A percentile compares a stretch with the other conserved stretches of the same genome.
Evolutionary conservation across 228 moss, liverwort and hornwort genomes (phyloP).

Genomic region (Sphagnum fallax): DNA sequence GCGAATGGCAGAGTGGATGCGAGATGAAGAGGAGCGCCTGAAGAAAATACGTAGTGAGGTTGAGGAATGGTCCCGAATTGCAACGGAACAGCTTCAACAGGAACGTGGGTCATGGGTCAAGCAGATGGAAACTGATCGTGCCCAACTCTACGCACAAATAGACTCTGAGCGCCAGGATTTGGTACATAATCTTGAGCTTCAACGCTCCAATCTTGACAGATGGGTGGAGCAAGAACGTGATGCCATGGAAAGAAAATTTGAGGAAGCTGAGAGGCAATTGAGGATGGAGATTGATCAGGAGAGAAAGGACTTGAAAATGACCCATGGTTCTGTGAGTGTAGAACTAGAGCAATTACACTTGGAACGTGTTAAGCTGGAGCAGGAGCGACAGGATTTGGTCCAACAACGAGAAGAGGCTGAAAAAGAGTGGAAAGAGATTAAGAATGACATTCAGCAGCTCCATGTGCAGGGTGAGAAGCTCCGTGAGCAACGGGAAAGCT

Average conservation of each 20-base stretch:
- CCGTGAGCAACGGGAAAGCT: conserved; percentile 80
- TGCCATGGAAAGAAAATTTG: conserved; percentile 56
- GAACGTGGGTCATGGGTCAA: conserved; percentile 79
- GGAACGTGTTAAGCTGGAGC: conserved; percentile 76
- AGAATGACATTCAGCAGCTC: conserved; percentile 84
- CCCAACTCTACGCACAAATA: conserved; percentile 69
- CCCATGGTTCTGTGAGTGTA: conserved; percentile 27
- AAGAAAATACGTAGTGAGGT: conserved; percentile 65
- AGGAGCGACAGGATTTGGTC: conserved; percentile 65
- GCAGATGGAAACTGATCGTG: conserved; percentile 69
- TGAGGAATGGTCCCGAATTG: conserved; percentile 57
- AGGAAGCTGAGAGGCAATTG: conserved; percentile 63
- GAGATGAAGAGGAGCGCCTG: conserved; percentile 77
- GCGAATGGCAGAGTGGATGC: conserved; percentile 87
- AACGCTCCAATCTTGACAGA: conserved; percentile 71
- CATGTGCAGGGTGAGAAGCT: conserved; percentile 86
- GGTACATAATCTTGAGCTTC: conserved; percentile 64
- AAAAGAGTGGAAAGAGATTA: conserved; percentile 85
- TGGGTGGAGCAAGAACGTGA: conserved; percentile 78
- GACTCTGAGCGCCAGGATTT: conserved; percentile 82
- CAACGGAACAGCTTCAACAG: conserved; percentile 65
- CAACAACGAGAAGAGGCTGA: conserved; percentile 77
- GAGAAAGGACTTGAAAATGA: conserved; percentile 56
- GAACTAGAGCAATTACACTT: conserved; percentile 43
- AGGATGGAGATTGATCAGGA: conserved; percentile 61